Evolutionary conservation across 75 land plant species (phyloP), one percentile per base, ranked within the genome.

Genomic region (Sequoia sempervirens): DNA sequence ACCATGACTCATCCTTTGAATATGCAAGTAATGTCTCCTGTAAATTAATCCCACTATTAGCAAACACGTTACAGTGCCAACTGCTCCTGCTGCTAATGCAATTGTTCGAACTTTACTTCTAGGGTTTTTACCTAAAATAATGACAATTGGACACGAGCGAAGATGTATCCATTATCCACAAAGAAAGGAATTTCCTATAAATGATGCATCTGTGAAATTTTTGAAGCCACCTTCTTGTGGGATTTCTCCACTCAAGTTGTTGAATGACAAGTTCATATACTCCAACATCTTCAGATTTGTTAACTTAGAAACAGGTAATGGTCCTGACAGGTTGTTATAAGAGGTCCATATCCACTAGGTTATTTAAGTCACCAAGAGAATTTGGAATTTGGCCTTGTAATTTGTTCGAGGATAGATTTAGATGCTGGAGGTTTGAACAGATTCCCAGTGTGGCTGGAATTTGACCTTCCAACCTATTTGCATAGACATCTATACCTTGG

Each of bases 221-320:
- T 15, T 37, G 23, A 85, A 85, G 1, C 73, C 15, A 15, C 74
- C 75, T 11, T 38, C 47, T 10, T 15, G 14, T 1, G 91, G 83
- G n/a, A 89, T 82, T 80, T 87, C 45, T 23, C 91, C 91, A 23
- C 73, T 52, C 14, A 89, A 64, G 17, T 80, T 38, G 68, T 89
- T 89, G 30, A 78, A 82, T 5, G 91, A 89, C 18, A 89, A 82
- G 52, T 87, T 88, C 69, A 89, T 32, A 58, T 56, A 87, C 52
- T 45, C 18, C 46, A 88, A 64, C 70, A n/a, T 23, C 6, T 38
- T 76, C 37, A 83, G 18, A 36, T 47, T 68, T 45, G 28, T 82
- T 7, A 88, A 69, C n/a, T n/a, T n/a, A 32, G 76, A 61, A 41
- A n/a, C 23, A 46, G 90, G 90, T 23, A 88, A 53, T 4, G 75